Evolutionary conservation across 2,329 filamentous ascomycete genomes (phyloP).

Genomic region (Dothistroma septosporum): DNA sequence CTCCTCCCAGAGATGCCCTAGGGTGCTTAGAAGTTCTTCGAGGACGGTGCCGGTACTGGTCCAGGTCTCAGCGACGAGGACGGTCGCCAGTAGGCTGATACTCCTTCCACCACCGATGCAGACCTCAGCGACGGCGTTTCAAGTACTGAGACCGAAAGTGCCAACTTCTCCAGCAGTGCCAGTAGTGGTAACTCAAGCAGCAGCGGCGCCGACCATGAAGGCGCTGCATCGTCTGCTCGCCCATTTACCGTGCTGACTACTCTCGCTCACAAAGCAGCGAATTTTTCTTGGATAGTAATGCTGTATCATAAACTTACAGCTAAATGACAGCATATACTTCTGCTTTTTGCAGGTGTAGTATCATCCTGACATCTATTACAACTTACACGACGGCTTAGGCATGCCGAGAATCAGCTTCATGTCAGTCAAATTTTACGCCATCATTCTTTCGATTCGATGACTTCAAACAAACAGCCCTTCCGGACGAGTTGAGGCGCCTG

Average conservation of each 20-base stretch:
- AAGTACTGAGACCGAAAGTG: constrained; percentile 19
- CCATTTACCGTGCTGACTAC: constrained; percentile 38
- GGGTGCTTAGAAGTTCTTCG: constrained; percentile 53
- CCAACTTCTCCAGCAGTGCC: constrained; percentile 9
- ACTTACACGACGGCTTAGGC: not conserved
- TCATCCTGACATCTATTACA: not conserved
- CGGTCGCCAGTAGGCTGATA: constrained; percentile 46
- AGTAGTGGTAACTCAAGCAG: constrained; percentile 9
- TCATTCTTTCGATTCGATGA: not conserved
- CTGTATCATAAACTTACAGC: not conserved
- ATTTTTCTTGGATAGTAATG: too few relatives aligned
- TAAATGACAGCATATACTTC: not conserved
- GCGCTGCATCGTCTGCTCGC: constrained; percentile 36
- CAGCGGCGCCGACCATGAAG: constrained; percentile 23
- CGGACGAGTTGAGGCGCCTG: too few relatives aligned
- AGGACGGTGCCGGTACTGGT: constrained; percentile 54
- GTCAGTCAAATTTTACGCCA: not conserved
- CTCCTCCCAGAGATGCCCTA: constrained; percentile 55
- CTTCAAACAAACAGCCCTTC: not conserved
- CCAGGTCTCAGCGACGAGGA: constrained; percentile 49
- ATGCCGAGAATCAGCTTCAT: not conserved
- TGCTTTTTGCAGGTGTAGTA: not conserved
- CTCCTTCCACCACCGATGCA: constrained; percentile 47
- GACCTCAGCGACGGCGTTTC: constrained; percentile 36
- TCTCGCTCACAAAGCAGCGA: too few relatives aligned